Base-by-base conservation (phyloP, 108 stramenopile species). In the Aurantiochytrium sp. region DNA sequence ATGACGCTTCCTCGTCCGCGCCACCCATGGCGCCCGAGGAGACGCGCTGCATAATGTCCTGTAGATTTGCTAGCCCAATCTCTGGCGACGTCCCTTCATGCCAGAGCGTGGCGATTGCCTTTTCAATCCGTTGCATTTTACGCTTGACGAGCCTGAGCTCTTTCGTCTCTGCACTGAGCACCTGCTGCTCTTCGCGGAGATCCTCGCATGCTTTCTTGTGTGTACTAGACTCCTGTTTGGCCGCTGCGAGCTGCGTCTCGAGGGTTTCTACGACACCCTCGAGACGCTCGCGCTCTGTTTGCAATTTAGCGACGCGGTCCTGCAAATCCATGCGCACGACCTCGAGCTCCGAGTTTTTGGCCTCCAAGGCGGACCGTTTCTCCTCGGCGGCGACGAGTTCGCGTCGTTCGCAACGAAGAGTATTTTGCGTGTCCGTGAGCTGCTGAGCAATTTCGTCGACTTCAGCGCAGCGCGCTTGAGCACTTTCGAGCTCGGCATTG, bases 101-200 rank as follows among this genome's bases (percentile, higher is more conserved):
- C 76, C 76, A 83, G 25, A 83, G 45, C n/a, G 76, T 53, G 2
- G 76, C 76, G n/a, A 83, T 83, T 6, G 76, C 51, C 76, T 83
- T 83, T 83, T 83, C 76, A 23, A 83, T 83, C 6, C 51, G 3
- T 4, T 16, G 19, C 0, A 45, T 45, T 35, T 53, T 47, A 23
- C 51, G 76, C 51, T 53, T 47, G 0, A 83, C 2, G 25, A 83
- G 45, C 28, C 76, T 43, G 6, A 83, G 76, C 76, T 47, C 49
- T 16, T 47, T 53, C 19, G 49, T 6, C 12, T 53, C 51, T 12
- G 44, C 76, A 12, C 16, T 16, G n/a, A 83, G 45, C 6, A 6
- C 51, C 3, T 23, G 51, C 10, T 23, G 76, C 76, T 83, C 51
- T 16, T n/a, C n/a, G 45, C 2, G 19, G 12, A 53, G 45, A 14